Conservation (phyloP, 441 rosid genomes). For the Macaranga tanarius region DNA sequence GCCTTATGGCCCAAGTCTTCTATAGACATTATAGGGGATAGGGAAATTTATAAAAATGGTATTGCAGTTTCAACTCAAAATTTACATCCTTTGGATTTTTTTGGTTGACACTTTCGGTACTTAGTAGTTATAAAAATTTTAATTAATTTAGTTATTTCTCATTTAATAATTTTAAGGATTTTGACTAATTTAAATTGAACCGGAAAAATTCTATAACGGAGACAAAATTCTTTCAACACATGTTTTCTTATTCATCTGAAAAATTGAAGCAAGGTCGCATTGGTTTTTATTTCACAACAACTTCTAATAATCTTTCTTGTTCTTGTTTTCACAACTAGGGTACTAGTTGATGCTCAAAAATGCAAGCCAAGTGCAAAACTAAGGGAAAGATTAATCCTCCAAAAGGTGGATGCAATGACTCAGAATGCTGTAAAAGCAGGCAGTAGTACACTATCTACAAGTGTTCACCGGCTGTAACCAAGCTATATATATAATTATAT, state of each 20-base stretch:
- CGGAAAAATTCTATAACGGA: no score
- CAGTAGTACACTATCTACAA: constrained; percentile 1
- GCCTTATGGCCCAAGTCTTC: no score
- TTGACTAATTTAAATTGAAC: no score
- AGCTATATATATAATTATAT: not conserved
- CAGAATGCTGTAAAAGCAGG: constrained; percentile 13
- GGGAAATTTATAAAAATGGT: no score
- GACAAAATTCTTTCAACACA: not conserved
- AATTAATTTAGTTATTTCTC: not conserved
- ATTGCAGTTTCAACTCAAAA: constrained; percentile 1
- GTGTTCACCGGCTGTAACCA: not conserved
- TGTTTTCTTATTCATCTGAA: not conserved
- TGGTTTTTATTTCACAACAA: not conserved
- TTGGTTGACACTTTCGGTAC: not conserved
- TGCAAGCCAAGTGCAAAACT: constrained; percentile 10
- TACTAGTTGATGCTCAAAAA: constrained; percentile 8
- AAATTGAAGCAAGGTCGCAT: constrained; percentile 10
- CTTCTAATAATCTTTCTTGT: not conserved
- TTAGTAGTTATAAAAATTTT: not conserved
- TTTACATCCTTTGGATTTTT: not conserved
- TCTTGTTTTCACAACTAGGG: not conserved
- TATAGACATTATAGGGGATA: no score
- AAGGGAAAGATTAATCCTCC: constrained; percentile 11
- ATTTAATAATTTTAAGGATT: no score
- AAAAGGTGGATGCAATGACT: not conserved